These are phyloP conservation scores for Calophaca sinica DNA, from an alignment of 306 rosid genomes.

Conservation along the genomic window DNA sequence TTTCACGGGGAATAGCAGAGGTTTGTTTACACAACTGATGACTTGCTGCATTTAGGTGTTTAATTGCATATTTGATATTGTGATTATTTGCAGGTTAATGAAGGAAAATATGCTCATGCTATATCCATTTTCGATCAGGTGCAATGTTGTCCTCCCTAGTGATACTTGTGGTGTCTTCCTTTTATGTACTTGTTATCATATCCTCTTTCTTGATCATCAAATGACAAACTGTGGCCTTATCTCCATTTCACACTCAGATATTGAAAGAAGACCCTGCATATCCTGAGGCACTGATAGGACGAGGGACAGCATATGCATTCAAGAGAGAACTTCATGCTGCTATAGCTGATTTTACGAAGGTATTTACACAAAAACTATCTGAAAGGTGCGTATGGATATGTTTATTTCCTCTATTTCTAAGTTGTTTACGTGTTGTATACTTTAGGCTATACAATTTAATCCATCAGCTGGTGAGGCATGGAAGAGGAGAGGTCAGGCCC, in stretches of 20 bases:
- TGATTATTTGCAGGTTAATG: conserved; percentile 75
- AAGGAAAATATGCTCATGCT: conserved; percentile 93
- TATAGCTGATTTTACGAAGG: conserved; percentile 94
- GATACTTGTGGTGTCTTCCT: conserved; percentile 38
- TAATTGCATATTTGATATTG: conserved; percentile 25
- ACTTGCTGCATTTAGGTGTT: conserved; percentile 24
- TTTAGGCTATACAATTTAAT: conserved; percentile 88
- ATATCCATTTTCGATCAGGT: conserved; percentile 93
- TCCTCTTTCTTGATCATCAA: conserved; percentile 23
- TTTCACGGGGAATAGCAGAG: conserved; percentile 97
- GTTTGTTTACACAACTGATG: conserved; percentile 55
- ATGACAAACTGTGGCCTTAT: conserved; percentile 33
- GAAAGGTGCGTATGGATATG: conserved; percentile 32
- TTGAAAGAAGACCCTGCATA: conserved; percentile 88
- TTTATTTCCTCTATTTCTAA: conserved; percentile 33
- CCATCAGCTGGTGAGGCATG: conserved; percentile 95
- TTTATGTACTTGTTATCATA: conserved; percentile 18
- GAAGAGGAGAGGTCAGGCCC: conserved; percentile 99
- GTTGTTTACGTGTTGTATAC: conserved; percentile 42
- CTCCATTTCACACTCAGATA: conserved; percentile 62
- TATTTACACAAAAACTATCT: conserved; percentile 47
- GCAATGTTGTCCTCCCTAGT: conserved; percentile 36
- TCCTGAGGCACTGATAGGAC: conserved; percentile 97
- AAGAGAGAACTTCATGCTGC: conserved; percentile 89
- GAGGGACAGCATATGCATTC: conserved; percentile 97